Base-by-base conservation (phyloP, 2,329 filamentous ascomycete genomes). In the Emydomyces testavorans region DNA sequence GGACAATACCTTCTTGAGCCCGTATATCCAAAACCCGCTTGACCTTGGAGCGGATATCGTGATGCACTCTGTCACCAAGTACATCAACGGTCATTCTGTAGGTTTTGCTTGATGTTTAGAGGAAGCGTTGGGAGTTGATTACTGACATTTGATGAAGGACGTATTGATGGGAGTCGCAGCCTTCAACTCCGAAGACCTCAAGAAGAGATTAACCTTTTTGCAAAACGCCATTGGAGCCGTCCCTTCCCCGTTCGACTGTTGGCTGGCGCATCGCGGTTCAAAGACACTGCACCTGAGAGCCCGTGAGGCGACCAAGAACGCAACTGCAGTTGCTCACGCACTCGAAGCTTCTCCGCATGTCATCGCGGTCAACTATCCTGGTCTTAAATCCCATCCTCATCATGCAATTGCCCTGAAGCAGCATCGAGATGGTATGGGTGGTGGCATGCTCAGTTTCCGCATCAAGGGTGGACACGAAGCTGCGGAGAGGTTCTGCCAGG, bases 181-280 rank as follows among this genome's bases (percentile, higher is more conserved):
- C 43, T 93, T 94, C 77, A 96, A 95, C 76, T 85, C 83, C 24
- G 80, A 87, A 49, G 76, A 79, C 15, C 75, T 98, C 57, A 80
- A 81, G 62, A 72, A 82, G 53, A 80, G 85, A 35, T 78, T 98
- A 18, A 74, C 79, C 44, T 98, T 96, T 75, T 77, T 98, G 32
- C 92, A 98, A 66, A 98, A 98, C 70, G 92, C 92, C 57, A 94
- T 95, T 57, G 92, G 92, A 53, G 90, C 90, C 52, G 84, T 98
- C 3, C 92, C 92, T 45, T 93, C 86, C 0, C 77, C 92, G 34
- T 98, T 98, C 62, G 92, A 98, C 74, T 88, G 83, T 71, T 98
- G 92, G 92, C 85, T 98, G 54, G 92, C 92, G 42, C 92, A 98
- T 71, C 83, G 92, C 54, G 92, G 92, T 57, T 77, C 95, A 57